phyloP scores from a whole-genome alignment of 495 filamentous ascomycete genomes.

The Durotheca rogersii region DNA sequence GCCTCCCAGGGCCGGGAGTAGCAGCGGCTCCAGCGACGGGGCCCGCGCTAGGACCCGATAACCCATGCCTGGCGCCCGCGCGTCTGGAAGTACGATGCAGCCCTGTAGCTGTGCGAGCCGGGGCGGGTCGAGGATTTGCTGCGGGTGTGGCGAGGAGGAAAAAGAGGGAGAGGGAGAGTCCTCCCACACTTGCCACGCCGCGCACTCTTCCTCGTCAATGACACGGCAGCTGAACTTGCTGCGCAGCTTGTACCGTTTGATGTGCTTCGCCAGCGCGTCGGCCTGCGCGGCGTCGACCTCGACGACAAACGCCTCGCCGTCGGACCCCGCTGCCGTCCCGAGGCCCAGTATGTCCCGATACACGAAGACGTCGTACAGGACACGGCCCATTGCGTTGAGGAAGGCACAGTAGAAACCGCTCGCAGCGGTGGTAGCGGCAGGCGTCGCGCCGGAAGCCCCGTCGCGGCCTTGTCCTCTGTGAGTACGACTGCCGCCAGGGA shows the following conservation, averaged over 20 bases:
- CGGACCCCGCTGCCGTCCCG: constrained; percentile 11
- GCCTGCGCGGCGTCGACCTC: constrained; percentile 75
- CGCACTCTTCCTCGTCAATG: constrained; percentile 61
- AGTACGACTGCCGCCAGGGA: constrained; percentile 28
- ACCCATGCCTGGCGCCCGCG: constrained; percentile 69
- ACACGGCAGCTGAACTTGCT: constrained; percentile 70
- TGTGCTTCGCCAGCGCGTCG: constrained; percentile 60
- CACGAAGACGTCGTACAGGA: constrained; percentile 87
- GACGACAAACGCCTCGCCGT: constrained; percentile 63
- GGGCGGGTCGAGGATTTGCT: no score
- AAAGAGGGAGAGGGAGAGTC: constrained; percentile 20
- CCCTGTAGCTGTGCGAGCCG: background rate
- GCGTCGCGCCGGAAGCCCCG: constrained; percentile 10
- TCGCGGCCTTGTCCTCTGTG: constrained; percentile 5
- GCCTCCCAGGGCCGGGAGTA: no score
- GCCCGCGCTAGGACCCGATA: constrained; percentile 52
- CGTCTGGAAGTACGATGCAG: constrained; percentile 56
- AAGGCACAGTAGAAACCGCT: constrained; percentile 74
- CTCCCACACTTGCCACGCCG: constrained; percentile 69
- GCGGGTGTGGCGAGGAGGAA: background rate
- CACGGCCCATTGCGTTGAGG: constrained; percentile 77
- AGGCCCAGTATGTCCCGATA: constrained; percentile 58
- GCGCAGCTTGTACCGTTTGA: constrained; percentile 81
- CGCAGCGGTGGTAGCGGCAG: constrained; percentile 2
- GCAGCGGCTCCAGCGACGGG: no score